These are phyloP conservation scores for Psidium guajava DNA, from an alignment of 345 rosid genomes.

Conservation along the genomic window DNA sequence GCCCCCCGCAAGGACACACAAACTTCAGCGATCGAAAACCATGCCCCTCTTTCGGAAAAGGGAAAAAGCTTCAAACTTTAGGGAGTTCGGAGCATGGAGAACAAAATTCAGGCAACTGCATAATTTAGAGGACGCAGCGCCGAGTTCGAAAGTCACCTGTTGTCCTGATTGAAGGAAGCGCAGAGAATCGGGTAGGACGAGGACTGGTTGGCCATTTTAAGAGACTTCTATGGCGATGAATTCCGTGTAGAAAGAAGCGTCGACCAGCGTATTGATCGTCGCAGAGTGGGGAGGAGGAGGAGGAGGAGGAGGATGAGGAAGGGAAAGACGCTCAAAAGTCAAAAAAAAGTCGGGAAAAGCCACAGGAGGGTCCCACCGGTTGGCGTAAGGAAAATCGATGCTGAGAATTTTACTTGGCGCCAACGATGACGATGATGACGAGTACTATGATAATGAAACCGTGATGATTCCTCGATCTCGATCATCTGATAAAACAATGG, in stretches of 20 bases:
- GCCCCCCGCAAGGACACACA: not conserved
- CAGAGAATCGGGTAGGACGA: constrained; percentile 43
- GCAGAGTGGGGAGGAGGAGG: not conserved
- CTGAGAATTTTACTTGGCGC: not conserved
- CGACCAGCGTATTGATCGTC: not conserved
- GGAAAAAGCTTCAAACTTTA: not conserved
- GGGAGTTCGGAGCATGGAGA: not conserved
- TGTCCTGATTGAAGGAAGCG: constrained; percentile 89
- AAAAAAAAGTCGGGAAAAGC: not conserved
- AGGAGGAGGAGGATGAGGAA: not conserved
- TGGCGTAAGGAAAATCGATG: not conserved
- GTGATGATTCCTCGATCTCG: not conserved
- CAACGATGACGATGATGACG: not conserved
- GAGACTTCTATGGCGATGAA: not conserved
- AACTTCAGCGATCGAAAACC: not conserved
- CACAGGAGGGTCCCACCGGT: not conserved
- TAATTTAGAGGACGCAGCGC: not conserved
- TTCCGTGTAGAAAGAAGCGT: not conserved
- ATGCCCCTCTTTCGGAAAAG: not conserved
- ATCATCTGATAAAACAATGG: not conserved
- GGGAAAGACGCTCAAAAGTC: not conserved
- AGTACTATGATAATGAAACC: not conserved
- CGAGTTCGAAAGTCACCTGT: constrained; percentile 20
- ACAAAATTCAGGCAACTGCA: not conserved
- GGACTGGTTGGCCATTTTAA: constrained; percentile 44